Percentiles rank a stretch among this genome's conserved stretches.
phyloP scores from a whole-genome alignment of 164 flowering plant genomes.

The Malania oleifera region DNA sequence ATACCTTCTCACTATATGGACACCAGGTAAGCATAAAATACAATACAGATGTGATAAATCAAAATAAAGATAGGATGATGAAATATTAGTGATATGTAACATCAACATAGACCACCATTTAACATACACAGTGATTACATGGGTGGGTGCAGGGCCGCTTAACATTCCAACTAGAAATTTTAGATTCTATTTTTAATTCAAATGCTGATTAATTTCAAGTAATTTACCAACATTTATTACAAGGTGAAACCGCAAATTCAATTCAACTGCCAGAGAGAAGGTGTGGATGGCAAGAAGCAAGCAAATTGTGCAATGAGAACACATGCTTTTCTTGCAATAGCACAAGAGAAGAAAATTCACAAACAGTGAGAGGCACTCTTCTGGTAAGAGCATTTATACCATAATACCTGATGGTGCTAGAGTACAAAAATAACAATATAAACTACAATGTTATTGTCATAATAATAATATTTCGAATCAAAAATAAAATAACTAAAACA shows the following conservation, averaged over 20 bases:
- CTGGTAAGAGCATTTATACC: slow-evolving; percentile 42
- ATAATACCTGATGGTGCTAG: too few species aligned
- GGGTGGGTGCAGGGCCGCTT: too few species aligned
- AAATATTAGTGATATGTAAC: too few species aligned
- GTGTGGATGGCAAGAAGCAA: slow-evolving; percentile 15
- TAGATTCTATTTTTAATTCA: too few species aligned
- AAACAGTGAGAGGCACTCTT: slow-evolving; percentile 41
- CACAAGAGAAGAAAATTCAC: slow-evolving; percentile 34
- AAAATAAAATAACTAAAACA: too few species aligned
- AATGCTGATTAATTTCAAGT: neutral
- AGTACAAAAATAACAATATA: neutral
- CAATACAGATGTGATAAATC: too few species aligned
- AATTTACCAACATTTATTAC: neutral
- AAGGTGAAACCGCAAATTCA: slow-evolving; percentile 29
- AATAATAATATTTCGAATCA: too few species aligned
- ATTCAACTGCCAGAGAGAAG: slow-evolving; percentile 11
- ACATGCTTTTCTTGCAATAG: slow-evolving; percentile 36
- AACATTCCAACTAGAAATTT: too few species aligned
- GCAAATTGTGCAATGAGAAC: slow-evolving; percentile 23
- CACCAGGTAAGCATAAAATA: slow-evolving; percentile 33
- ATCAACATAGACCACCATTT: too few species aligned
- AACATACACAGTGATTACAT: too few species aligned
- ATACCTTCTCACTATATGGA: slow-evolving; percentile 54
- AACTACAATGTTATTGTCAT: too few species aligned
- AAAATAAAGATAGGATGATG: too few species aligned